Base-by-base conservation (phyloP, 1,284 basidiomycete species). In the Waitea zeae region DNA sequence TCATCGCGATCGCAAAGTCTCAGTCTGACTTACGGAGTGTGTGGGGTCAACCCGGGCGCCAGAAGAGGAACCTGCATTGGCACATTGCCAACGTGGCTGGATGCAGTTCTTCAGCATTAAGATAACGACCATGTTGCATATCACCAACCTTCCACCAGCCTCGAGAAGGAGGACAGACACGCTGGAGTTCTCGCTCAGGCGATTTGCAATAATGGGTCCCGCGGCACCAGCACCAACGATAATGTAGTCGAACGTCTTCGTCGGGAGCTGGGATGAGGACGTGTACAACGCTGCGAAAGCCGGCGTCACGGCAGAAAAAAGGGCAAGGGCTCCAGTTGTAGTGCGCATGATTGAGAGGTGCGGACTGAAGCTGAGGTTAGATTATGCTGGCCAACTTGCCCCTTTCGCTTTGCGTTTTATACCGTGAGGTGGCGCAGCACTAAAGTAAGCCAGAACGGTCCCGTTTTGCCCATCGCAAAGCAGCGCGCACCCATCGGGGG, bases 161-260 rank as follows among this genome's bases (percentile, higher is more conserved):
- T 53, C 51, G 29, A 53, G 36, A 13, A 51, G 44, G 12, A 40
- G 40, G 9, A 53, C 49, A 12, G 40, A 30, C 9, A 42, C 32
- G 18, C 20, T 19, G 2, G 43, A 37, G 35, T 47, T 38, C 34
- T 49, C 47, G 20, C 39, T 33, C 5, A 49, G 38, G 9, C 29
- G 9, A 14, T 30, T 30, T 7, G 29, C 29, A 15, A 30, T 17
- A 15, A 30, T 14, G 15, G 6, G 7, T 7, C 29, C 29, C 6
- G 29, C 29, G 15, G 29, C 15, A 7, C 29, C 29, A 35, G 28
- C 35, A 11, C 35, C 35, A 19, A 36, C 28, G 20, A 36, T 31
- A n/a, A 36, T 36, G 20, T 30, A 36, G 19, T 36, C 35, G 15
- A 19, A 36, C 3, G 24, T 28, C 13, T n/a, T 15, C 4, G n/a